phyloP scores from a whole-genome alignment of 306 rosid genomes.

The Prunus davidiana region DNA sequence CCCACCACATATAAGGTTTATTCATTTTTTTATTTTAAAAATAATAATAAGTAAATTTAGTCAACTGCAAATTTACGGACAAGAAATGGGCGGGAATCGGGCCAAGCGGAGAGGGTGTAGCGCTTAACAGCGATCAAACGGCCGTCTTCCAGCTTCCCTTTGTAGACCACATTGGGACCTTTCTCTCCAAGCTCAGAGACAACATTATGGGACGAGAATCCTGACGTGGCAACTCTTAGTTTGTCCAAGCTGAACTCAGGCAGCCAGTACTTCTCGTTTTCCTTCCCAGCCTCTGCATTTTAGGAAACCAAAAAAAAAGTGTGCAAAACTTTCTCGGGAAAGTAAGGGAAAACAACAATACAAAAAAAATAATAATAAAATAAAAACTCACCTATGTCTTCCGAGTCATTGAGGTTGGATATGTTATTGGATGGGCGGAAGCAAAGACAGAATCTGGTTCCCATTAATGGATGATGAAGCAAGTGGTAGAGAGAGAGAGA shows the following conservation, averaged over 20 bases:
- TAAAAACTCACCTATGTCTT: constrained; percentile 42
- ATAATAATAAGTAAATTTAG: not conserved
- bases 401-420: constrained; percentile 49
- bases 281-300: constrained; percentile 47
- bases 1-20: not conserved
- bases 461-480: constrained; percentile 43
- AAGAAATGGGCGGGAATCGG: constrained; percentile 85
- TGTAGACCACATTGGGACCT: constrained; percentile 81
- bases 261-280: constrained; percentile 33
- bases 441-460: constrained; percentile 59
- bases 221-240: constrained; percentile 55
- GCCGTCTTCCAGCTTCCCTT: constrained; percentile 71
- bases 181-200: constrained; percentile 79
- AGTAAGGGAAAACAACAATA: not conserved
- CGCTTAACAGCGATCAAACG: constrained; percentile 82
- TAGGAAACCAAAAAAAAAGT: not conserved
- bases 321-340: constrained; percentile 4
- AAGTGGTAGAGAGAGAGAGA: not conserved
- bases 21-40: too few species aligned
- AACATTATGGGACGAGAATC: constrained; percentile 66
- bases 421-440: constrained; percentile 65
- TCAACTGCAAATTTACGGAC: constrained; percentile 31
- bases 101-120: constrained; percentile 87
- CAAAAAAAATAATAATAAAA: too few species aligned
- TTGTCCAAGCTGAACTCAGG: constrained; percentile 61